These are phyloP conservation scores for Skeletonema tropicum DNA, from an alignment of 108 stramenopile species.

Conservation along the genomic window DNA sequence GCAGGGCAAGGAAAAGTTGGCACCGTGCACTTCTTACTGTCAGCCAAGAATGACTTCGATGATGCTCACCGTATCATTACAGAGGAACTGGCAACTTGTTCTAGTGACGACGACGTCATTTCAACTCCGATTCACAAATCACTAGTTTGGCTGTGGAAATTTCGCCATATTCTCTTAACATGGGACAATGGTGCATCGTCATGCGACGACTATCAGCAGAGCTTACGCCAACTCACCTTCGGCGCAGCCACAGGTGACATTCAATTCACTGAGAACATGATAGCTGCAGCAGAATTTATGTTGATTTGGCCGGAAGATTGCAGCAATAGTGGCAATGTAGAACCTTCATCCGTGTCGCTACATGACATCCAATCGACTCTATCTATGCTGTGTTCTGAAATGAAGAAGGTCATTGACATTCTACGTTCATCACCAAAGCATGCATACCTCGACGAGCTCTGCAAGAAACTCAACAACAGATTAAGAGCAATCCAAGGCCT, in stretches of 20 bases:
- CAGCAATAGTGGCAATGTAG: not conserved
- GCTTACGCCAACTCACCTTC: constrained; percentile 39
- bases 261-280: constrained; percentile 36
- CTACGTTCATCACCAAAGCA: constrained; percentile 14
- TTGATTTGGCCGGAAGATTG: constrained; percentile 57
- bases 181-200: constrained; percentile 28
- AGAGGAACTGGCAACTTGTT: constrained; percentile 14
- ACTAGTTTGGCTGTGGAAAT: constrained; percentile 56
- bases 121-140: constrained; percentile 52
- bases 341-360: constrained; percentile 8
- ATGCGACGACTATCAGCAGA: constrained; percentile 27
- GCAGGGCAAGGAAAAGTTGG: constrained; percentile 35
- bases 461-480: constrained; percentile 32
- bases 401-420: constrained; percentile 20
- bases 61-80: constrained; percentile 46
- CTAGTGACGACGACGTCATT: constrained; percentile 18
- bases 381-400: constrained; percentile 46
- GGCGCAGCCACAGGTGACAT: constrained; percentile 40
- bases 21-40: constrained; percentile 49
- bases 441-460: constrained; percentile 27
- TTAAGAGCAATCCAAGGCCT: constrained; percentile 30
- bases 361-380: constrained; percentile 49
- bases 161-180: constrained; percentile 47
- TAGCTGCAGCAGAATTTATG: constrained; percentile 53
- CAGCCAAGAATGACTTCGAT: constrained; percentile 40